A percentile compares a stretch with the other conserved stretches of the same genome.
These are phyloP conservation scores for Ustilago shanxiensis DNA, from an alignment of 1,284 basidiomycete species.

Conservation along the genomic window DNA sequence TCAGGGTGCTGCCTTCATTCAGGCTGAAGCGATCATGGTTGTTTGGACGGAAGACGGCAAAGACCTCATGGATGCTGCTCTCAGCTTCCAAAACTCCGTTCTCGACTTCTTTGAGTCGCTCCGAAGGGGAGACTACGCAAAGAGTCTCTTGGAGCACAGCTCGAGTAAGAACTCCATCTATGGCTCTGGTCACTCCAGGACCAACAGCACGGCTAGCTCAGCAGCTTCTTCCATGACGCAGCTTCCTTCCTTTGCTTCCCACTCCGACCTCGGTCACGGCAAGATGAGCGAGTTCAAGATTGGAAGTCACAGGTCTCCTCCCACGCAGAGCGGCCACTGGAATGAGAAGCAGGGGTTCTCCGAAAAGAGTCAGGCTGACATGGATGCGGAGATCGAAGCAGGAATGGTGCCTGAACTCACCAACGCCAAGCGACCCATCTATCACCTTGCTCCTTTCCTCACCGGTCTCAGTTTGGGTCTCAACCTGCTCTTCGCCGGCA, in stretches of 20 bases:
- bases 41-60: constrained; percentile 82
- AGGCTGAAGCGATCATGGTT: constrained; percentile 80
- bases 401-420: constrained; percentile 20
- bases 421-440: constrained; percentile 73
- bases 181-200: constrained; percentile 16
- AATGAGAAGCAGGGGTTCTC: constrained; percentile 21
- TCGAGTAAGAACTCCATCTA: constrained; percentile 20
- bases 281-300: constrained; percentile 16
- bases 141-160: constrained; percentile 23
- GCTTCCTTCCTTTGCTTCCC: constrained; percentile 20
- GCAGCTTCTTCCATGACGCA: constrained; percentile 25
- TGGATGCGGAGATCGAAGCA: constrained; percentile 16
- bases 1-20: constrained; percentile 85
- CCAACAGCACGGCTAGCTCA: constrained; percentile 24
- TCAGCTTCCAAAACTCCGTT: constrained; percentile 32
- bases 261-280: constrained; percentile 24
- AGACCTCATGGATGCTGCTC: constrained; percentile 29
- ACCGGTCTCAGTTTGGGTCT: constrained; percentile 77
- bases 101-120: constrained; percentile 39
- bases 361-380: constrained; percentile 23
- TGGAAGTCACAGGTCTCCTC: constrained; percentile 12
- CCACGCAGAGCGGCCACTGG: constrained; percentile 7
- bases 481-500: constrained; percentile 73
- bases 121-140: constrained; percentile 19
- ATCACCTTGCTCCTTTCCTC: constrained; percentile 83